Base-by-base conservation (phyloP, 176 grass and related monocot genomes). In the Hsuehochloa calcarea region DNA sequence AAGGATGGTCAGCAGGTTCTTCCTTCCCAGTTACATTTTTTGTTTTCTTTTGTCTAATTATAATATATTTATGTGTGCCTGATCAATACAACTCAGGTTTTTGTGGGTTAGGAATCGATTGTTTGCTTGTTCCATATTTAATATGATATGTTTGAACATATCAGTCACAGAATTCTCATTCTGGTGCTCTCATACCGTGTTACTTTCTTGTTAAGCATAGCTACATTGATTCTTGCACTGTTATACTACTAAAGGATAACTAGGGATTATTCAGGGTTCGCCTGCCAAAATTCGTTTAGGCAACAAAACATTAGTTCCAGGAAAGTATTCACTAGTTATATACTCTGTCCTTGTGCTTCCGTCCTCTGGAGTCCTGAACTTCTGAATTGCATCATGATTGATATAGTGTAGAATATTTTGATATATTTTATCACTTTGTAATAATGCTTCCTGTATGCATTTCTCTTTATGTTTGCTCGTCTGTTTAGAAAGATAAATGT, bases 1-100 rank as follows among this genome's bases (percentile, higher is more conserved):
- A 95, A 98, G 86, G 96, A 98, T 92, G 96, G 93, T 80, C 96
- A 98, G 78, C 96, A 98, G 96, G 93, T 98, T 83, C 64, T 84
- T 90, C 80, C 63, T 44, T 41, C 80, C 29, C 46, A 25, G 66
- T 52, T 37, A 51, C 41, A 15, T 65, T 72, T 29, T 29, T 67
- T 85, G n/a, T 49, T 70, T 86, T 72, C 37, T 72, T 86, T 54
- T 87, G 29, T 17, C 72, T 41, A 76, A 49, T 44, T 80, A 60
- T 70, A 43, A 74, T 40, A 31, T 80, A 74, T 78, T 65, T 62
- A 55, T 84, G 14, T 66, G 65, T 65, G 14, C 8, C 22, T 7
- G 29, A 55, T 26, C 72, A 49, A 45, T 46, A 37, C 4, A 56
- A n/a, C 58, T 47, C 50, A 56, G 9, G 69, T 64, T 69, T 43